Conservation (phyloP, 2,329 filamentous ascomycete genomes). For the Trichoderma guizhouense region DNA sequence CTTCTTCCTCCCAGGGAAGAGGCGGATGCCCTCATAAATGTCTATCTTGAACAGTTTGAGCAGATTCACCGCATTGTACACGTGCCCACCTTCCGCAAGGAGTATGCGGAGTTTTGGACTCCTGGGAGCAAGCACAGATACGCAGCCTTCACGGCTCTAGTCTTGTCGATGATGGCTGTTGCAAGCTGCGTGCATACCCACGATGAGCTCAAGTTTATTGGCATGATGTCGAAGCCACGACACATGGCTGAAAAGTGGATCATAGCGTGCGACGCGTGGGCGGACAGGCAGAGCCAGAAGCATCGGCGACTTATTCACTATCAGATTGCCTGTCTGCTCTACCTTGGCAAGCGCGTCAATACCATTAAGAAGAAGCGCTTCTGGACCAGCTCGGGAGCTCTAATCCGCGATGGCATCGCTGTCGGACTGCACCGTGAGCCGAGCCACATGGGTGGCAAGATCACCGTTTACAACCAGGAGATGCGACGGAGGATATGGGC, state of each 20-base stretch:
- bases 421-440: slow-evolving; percentile 60
- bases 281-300: slow-evolving; percentile 56
- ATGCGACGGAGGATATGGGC: slow-evolving; percentile 61
- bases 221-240: slow-evolving; percentile 56
- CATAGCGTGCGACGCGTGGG: slow-evolving; percentile 53
- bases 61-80: slow-evolving; percentile 57
- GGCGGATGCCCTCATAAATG: slow-evolving; percentile 46
- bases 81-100: slow-evolving; percentile 55
- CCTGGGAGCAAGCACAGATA: slow-evolving; percentile 40
- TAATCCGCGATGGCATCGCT: slow-evolving; percentile 56
- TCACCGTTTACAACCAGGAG: slow-evolving; percentile 59
- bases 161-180: slow-evolving; percentile 60
- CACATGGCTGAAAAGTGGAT: slow-evolving; percentile 56
- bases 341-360: slow-evolving; percentile 59
- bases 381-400: slow-evolving; percentile 55
- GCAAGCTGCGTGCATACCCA: slow-evolving; percentile 55
- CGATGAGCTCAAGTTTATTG: slow-evolving; percentile 51
- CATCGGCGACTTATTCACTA: slow-evolving; percentile 59
- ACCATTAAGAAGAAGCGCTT: slow-evolving; percentile 63
- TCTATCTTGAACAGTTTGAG: slow-evolving; percentile 54
- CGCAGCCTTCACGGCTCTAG: slow-evolving; percentile 54
- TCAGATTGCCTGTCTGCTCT: slow-evolving; percentile 57
- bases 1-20: slow-evolving; percentile 48
- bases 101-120: slow-evolving; percentile 56
- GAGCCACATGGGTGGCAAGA: slow-evolving; percentile 51